These are phyloP conservation scores for Teunomyces tritomae DNA, from an alignment of 805 yeast species.

Conservation along the genomic window DNA sequence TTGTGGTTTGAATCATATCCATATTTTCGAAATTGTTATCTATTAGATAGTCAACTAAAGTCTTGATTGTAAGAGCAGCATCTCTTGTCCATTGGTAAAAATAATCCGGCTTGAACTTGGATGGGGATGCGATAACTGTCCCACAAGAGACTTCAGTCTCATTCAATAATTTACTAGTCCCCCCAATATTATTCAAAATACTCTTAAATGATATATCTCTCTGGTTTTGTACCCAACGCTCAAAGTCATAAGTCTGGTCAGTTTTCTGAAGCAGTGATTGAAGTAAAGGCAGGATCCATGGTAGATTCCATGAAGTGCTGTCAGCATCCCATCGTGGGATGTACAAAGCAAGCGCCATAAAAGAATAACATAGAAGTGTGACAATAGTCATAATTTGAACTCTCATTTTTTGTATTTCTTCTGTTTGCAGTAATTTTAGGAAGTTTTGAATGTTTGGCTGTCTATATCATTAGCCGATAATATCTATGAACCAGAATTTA, in stretches of 20 bases:
- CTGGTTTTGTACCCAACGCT: conserved; percentile 49
- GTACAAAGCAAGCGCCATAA: neutral
- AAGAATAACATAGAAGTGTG: too few relatives aligned
- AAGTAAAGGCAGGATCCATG: neutral
- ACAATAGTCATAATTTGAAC: too few relatives aligned
- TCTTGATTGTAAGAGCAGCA: conserved; percentile 73
- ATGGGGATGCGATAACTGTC: conserved; percentile 83
- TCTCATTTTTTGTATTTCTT: too few relatives aligned
- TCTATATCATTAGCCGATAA: too few relatives aligned
- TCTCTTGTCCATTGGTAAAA: conserved; percentile 91
- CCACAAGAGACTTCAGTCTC: conserved; percentile 51
- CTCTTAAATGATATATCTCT: conserved; percentile 40
- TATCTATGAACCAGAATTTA: too few relatives aligned
- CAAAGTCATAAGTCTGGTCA: conserved; percentile 30
- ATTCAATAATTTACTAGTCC: conserved; percentile 32
- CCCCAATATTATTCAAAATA: conserved; percentile 57
- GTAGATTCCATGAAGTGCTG: neutral
- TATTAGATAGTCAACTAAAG: conserved; percentile 56
- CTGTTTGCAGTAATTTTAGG: too few relatives aligned
- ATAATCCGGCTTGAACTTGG: conserved; percentile 68
- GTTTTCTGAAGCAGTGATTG: neutral
- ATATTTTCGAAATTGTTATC: conserved; percentile 32
- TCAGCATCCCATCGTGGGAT: neutral
- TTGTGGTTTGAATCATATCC: conserved; percentile 16
- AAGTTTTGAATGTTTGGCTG: too few relatives aligned